Conservation (phyloP, 352 stramenopile species). For the Thraustochytrium striatum region DNA sequence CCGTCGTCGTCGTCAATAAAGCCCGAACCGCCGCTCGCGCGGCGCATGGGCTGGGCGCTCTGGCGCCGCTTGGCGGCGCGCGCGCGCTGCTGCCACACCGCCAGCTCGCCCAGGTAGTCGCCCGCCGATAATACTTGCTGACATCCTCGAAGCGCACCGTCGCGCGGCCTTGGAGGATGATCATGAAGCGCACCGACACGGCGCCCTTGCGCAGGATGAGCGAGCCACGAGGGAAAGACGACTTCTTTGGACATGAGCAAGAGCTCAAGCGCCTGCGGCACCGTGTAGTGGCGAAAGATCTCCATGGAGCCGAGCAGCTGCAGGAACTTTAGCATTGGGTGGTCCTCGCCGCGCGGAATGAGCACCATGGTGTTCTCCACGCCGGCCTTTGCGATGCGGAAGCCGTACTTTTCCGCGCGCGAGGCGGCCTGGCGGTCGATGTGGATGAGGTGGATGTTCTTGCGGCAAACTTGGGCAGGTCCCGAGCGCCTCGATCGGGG, state of each 20-base stretch:
- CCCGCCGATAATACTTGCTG: constrained; percentile 42
- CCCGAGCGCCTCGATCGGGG: constrained; percentile 83
- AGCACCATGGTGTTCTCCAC: constrained; percentile 42
- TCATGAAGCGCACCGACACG: constrained; percentile 41
- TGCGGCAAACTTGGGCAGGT: constrained; percentile 72
- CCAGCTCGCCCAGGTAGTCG: constrained; percentile 37
- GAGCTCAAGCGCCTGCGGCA: constrained; percentile 39
- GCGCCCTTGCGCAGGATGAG: constrained; percentile 36
- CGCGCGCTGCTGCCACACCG: constrained; percentile 30
- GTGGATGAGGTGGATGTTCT: constrained; percentile 47
- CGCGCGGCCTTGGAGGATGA: constrained; percentile 35
- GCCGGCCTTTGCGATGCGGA: constrained; percentile 1
- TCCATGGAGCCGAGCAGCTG: constrained; percentile 35
- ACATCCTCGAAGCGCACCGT: constrained; percentile 6
- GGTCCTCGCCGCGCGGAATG: neutral
- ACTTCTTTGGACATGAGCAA: constrained; percentile 34
- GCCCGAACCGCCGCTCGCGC: neutral
- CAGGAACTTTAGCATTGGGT: constrained; percentile 29
- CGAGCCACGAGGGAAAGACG: neutral
- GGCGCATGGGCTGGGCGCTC: neutral
- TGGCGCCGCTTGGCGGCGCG: constrained; percentile 1
- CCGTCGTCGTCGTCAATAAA: neutral
- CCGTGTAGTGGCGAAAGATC: constrained; percentile 38
- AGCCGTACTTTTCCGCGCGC: constrained; percentile 1
- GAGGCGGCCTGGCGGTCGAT: constrained; percentile 16